Percentiles rank a stretch among this genome's conserved stretches.
Conservation (phyloP, 2,329 filamentous ascomycete genomes). For the Chrysoporthe austroafricana region DNA sequence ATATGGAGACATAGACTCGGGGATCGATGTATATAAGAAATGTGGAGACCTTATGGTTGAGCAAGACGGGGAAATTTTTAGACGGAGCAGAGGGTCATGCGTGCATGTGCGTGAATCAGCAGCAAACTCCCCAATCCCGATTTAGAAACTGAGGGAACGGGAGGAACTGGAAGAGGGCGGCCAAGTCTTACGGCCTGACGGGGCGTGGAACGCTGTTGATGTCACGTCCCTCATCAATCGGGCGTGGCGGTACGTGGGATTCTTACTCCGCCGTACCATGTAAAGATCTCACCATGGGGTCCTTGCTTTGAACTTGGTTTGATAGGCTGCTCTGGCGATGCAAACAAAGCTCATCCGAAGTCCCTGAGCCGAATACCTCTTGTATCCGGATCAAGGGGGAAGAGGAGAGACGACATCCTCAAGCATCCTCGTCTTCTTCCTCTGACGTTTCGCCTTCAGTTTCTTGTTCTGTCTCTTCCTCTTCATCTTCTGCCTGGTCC, state of each 20-base stretch:
- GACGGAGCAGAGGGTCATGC: not conserved
- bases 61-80: not conserved
- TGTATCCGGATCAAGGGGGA: not conserved
- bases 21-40: not conserved
- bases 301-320: not conserved
- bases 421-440: not conserved
- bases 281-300: constrained; percentile 7
- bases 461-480: not conserved
- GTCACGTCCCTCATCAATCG: constrained; percentile 4
- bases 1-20: not conserved
- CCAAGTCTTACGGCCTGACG: constrained; percentile 9
- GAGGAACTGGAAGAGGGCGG: constrained; percentile 7
- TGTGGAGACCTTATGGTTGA: not conserved
- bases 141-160: constrained; percentile 5
- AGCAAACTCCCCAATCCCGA: not conserved
- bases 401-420: not conserved
- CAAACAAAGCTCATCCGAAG: not conserved
- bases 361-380: not conserved
- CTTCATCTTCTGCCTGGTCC: not conserved
- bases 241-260: constrained; percentile 6
- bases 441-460: not conserved
- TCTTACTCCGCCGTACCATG: not conserved
- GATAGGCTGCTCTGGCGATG: not conserved
- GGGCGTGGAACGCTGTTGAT: constrained; percentile 1
- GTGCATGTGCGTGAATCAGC: constrained; percentile 1